phyloP scores from a whole-genome alignment of 768 basidiomycete genomes.

The Macrolepiota dolichaula region DNA sequence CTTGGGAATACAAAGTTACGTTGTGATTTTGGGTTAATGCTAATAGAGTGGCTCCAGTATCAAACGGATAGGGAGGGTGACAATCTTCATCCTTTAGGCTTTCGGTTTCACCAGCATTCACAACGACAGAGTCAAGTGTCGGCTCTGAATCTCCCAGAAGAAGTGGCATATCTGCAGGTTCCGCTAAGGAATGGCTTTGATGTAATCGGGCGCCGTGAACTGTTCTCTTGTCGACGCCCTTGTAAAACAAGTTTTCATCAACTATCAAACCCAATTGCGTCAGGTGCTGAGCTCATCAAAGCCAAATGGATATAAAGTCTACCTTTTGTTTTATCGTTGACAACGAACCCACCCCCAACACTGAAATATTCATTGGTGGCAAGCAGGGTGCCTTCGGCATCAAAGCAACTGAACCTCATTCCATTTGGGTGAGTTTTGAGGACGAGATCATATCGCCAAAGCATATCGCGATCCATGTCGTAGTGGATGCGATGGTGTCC shows the following conservation, averaged over 20 bases:
- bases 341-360: conserved; percentile 93
- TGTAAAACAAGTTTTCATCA: conserved; percentile 95
- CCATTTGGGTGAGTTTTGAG: conserved; percentile 89
- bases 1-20: conserved; percentile 32
- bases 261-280: conserved; percentile 35
- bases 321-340: conserved; percentile 93
- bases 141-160: not conserved
- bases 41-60: conserved; percentile 71
- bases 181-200: conserved; percentile 48
- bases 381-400: conserved; percentile 74
- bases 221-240: conserved; percentile 76
- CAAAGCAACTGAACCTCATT: conserved; percentile 89
- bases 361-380: conserved; percentile 96
- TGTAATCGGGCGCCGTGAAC: conserved; percentile 81
- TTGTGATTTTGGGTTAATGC: conserved; percentile 78
- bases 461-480: conserved; percentile 88
- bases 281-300: not conserved
- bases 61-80: conserved; percentile 83
- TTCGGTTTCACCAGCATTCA: not conserved
- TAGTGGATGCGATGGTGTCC: conserved; percentile 78
- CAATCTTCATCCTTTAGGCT: conserved; percentile 21
- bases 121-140: not conserved
- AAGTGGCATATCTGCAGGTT: conserved; percentile 25
- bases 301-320: conserved; percentile 3
- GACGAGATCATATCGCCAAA: conserved; percentile 90